Base-by-base conservation (phyloP, 1,139 yeast genomes). In the Saccharomyces uvarum region DNA sequence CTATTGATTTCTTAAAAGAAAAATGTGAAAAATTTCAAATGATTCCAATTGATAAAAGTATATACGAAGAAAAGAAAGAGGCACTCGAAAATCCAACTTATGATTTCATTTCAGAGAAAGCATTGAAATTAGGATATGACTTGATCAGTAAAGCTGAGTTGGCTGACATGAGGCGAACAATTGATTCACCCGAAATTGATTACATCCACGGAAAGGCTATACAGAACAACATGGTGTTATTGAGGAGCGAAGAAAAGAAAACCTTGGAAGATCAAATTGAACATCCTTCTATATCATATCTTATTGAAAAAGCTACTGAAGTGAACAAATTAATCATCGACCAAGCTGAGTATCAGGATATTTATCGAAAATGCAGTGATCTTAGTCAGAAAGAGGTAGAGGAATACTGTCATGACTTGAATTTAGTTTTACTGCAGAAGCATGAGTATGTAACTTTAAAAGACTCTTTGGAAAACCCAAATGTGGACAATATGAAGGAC, bases 1-100 rank as follows among this genome's bases (percentile, higher is more conserved):
- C 64, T 1, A 28, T 57, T 26, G 65, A 64, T 21, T 67, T 63
- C 51, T 54, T 70, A 47, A 53, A 52, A 4, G 62, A 63, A 14
- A 62, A 70, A 50, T 65, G 71, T 4, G 32, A 76, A 47, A 33
- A 16, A 3, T 24, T 74, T 2, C 42, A 50, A 26, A 14, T 32
- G n/a, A 46, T 51, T 9, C 19, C 58, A 8, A 31, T 52, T 4
- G 42, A 48, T 14, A 51, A 29, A 16, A 16, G 28, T 21, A 52
- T 52, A 32, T 48, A 51, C 33, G 47, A 53, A 9, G 32, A 52
- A 2, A 49, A 59, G 49, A 42, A 59, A 19, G 50, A 49, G 2
- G 61, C 58, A 21, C n/a, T 63, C 33, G 66, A 63, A 2, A 53
- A 57, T 16, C 70, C 69, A 16, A 50, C 62, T 2, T 49, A 42